Percentiles rank a stretch among this genome's conserved stretches.
phyloP scores from a whole-genome alignment of 148 eudicot species.

The Diospyros lotus region DNA sequence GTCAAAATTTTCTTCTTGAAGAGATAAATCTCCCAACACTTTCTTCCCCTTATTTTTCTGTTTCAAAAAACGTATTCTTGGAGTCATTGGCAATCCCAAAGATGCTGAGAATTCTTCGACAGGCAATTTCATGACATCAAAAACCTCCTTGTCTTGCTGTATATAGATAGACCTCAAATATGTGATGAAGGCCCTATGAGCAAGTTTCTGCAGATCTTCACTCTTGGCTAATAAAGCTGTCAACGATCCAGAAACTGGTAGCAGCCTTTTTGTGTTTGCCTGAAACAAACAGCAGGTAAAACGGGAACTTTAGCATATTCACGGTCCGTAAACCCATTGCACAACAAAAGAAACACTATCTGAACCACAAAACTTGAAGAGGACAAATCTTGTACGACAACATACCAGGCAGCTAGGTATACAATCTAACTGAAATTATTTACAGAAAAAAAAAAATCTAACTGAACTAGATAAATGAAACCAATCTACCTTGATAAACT shows the following conservation, averaged over 20 bases:
- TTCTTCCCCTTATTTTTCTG: slow-evolving; percentile 40
- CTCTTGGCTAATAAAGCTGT: slow-evolving; percentile 64
- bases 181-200: slow-evolving; percentile 78
- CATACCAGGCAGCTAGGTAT: not conserved
- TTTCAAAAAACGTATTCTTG: slow-evolving; percentile 62
- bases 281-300: slow-evolving; percentile 21
- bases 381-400: not conserved
- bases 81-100: slow-evolving; percentile 85
- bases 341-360: not conserved
- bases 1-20: slow-evolving; percentile 28
- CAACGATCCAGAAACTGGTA: slow-evolving; percentile 61
- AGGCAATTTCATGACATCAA: slow-evolving; percentile 71
- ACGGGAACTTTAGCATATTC: not conserved
- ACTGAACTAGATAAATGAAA: no score
- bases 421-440: not conserved
- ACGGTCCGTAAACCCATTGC: not conserved
- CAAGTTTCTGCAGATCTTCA: slow-evolving; percentile 55
- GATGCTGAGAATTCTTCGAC: slow-evolving; percentile 81
- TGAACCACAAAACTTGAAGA: not conserved
- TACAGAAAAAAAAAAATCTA: no score
- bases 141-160: slow-evolving; percentile 75
- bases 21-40: slow-evolving; percentile 25
- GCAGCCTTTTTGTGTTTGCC: slow-evolving; percentile 62
- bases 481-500: slow-evolving; percentile 41
- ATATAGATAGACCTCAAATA: slow-evolving; percentile 63